Base-by-base conservation (phyloP, 2,329 filamentous ascomycete species). In the Sphaerulina vaccinii region DNA sequence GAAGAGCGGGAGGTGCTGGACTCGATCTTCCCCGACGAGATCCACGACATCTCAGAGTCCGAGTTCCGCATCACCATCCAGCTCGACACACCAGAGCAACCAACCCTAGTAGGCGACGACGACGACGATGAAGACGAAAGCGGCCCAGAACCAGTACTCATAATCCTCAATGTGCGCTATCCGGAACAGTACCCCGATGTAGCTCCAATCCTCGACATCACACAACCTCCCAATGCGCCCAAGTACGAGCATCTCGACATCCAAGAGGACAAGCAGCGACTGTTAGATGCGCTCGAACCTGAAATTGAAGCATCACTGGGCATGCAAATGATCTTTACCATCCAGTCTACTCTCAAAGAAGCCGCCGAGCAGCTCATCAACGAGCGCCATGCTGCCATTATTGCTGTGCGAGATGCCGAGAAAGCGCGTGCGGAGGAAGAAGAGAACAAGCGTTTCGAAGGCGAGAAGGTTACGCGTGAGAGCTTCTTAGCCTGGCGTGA, bases 1-100 rank as follows among this genome's bases (percentile, higher is more conserved):
- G 93, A 99, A 75, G 93, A 99, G 80, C 86, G 91, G 56, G 93
- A 99, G 73, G 92, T 99, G 64, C 89, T 99, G 69, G 90, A 95
- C 68, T 96, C 92, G 55, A 99, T 99, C 68, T 99, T 97, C 63
- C 90, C 93, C 1, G 92, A 99, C 55, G 93, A 99, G 75, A 96
- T 99, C 63, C 92, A 69, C 93, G 93, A 96, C 70, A 84, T 96
- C 66, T 93, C 89, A 63, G 90, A 96, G 49, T 88, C 83, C 51
- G 87, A 95, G 70, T 97, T 88, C 75, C 86, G 88, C 68, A 85
- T 99, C 76, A 83, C 84, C 47, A 86, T 97, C 68, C 77, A 80
- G n/a, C 81, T 99, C 51, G 93, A 99, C 60, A 41, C 55, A 13
- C 49, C 45, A n/a, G 35, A 48, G 36, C 45, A 48, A 24, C 33